Evolutionary conservation across 2,329 filamentous ascomycete species (phyloP).

Genomic region (Colletotrichum eleusines): DNA sequence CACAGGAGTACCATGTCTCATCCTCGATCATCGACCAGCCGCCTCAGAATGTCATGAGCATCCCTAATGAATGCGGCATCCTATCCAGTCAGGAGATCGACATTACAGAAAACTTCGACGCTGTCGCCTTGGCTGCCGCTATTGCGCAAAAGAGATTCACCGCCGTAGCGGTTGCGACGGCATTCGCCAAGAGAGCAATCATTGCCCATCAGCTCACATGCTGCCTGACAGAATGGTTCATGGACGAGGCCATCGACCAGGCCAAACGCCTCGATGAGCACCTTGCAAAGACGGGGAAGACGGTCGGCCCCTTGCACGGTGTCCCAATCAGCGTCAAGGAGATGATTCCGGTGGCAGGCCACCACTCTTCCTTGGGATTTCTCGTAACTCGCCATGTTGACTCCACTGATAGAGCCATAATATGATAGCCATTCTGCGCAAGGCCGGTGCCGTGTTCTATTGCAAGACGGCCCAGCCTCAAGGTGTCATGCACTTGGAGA

Average conservation of each 20-base stretch:
- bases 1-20: constrained; percentile 48
- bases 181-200: constrained; percentile 48
- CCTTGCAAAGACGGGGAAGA: constrained; percentile 52
- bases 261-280: constrained; percentile 56
- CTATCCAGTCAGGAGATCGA: constrained; percentile 58
- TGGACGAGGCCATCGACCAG: constrained; percentile 51
- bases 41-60: constrained; percentile 47
- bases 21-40: constrained; percentile 42
- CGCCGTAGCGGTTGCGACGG: constrained; percentile 54
- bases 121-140: constrained; percentile 54
- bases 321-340: constrained; percentile 66
- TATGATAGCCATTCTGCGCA: constrained; percentile 67
- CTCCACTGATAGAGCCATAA: constrained; percentile 65
- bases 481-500: constrained; percentile 67
- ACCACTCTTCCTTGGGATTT: constrained; percentile 65
- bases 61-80: constrained; percentile 57
- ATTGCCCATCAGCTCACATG: constrained; percentile 49
- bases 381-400: constrained; percentile 62
- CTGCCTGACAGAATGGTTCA: constrained; percentile 60
- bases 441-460: constrained; percentile 72
- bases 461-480: constrained; percentile 78
- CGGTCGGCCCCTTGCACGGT: constrained; percentile 70
- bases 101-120: constrained; percentile 62
- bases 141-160: constrained; percentile 53
- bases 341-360: constrained; percentile 66